These are phyloP conservation scores for Exophiala xenobiotica DNA, from an alignment of 2,329 filamentous ascomycete genomes.

Conservation along the genomic window DNA sequence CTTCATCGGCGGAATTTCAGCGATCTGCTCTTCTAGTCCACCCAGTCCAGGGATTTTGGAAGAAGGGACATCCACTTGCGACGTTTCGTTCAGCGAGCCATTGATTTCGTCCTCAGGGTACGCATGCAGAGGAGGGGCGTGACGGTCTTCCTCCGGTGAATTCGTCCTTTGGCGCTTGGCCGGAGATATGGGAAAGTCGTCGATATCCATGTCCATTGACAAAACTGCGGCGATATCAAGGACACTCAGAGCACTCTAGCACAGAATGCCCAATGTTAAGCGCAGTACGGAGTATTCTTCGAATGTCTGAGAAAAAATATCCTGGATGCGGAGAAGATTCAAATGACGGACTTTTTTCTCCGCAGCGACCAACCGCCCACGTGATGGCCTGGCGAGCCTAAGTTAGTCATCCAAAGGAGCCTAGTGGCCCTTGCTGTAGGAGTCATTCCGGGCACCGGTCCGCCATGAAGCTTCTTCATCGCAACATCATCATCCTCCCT, in stretches of 20 bases:
- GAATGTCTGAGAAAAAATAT: constrained; percentile 1
- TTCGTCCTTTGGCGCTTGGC: constrained; percentile 26
- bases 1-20: too few relatives aligned
- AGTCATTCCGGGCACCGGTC: too few relatives aligned
- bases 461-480: too few relatives aligned
- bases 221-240: too few relatives aligned
- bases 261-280: not conserved
- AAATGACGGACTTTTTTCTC: not conserved
- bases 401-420: too few relatives aligned
- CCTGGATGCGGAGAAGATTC: constrained; percentile 3
- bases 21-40: not conserved
- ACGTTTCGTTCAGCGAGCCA: not conserved
- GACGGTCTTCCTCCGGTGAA: constrained; percentile 17
- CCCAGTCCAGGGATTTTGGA: not conserved
- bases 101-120: not conserved
- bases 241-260: not conserved
- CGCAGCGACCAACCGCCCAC: not conserved
- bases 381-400: too few relatives aligned
- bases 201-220: constrained; percentile 17
- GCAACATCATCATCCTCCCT: too few relatives aligned
- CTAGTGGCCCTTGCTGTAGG: too few relatives aligned
- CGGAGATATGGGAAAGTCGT: constrained; percentile 28
- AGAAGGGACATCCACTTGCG: not conserved
- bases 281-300: not conserved
- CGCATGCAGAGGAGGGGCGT: not conserved